Percentiles rank a stretch among this genome's conserved stretches.
Evolutionary conservation across 2,329 filamentous ascomycete genomes (phyloP).

Genomic region (Aspergillus sclerotialis): DNA sequence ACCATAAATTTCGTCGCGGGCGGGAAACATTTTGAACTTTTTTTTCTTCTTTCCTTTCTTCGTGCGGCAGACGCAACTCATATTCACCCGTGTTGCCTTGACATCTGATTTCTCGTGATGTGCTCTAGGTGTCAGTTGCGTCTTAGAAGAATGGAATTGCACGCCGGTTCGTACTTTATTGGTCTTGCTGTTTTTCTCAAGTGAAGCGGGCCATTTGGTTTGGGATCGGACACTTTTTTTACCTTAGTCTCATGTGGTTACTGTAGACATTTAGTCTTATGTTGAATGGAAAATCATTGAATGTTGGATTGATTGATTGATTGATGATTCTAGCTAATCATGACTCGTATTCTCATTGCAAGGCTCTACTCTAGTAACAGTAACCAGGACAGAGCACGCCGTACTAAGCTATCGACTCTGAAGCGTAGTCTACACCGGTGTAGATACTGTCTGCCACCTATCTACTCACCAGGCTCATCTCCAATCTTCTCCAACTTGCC

Average conservation of each 20-base stretch:
- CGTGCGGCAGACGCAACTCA: constrained; percentile 73
- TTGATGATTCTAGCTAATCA: too few relatives aligned
- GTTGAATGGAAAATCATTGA: too few relatives aligned
- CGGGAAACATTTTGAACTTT: constrained; percentile 13
- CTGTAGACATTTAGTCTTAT: too few relatives aligned
- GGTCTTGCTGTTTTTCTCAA: constrained; percentile 35
- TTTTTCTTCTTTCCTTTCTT: constrained; percentile 55
- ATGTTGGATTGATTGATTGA: too few relatives aligned
- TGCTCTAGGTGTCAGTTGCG: constrained; percentile 67
- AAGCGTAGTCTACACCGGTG: too few relatives aligned
- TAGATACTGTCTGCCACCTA: neutral
- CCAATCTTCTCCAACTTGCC: constrained; percentile 94
- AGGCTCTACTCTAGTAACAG: too few relatives aligned
- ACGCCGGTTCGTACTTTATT: constrained; percentile 52
- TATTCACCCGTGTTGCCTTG: constrained; percentile 75
- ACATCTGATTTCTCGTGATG: constrained; percentile 47
- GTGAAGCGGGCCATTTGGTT: constrained; percentile 41
- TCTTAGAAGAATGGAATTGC: constrained; percentile 77
- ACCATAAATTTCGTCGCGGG: constrained; percentile 16
- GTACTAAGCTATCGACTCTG: too few relatives aligned
- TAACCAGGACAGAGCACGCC: too few relatives aligned
- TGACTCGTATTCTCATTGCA: too few relatives aligned
- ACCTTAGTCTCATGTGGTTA: too few relatives aligned
- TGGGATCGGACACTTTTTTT: constrained; percentile 50
- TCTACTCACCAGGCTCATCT: constrained; percentile 59